Conservation (phyloP, 805 yeast species). For the Cyberlindnera maritima region DNA sequence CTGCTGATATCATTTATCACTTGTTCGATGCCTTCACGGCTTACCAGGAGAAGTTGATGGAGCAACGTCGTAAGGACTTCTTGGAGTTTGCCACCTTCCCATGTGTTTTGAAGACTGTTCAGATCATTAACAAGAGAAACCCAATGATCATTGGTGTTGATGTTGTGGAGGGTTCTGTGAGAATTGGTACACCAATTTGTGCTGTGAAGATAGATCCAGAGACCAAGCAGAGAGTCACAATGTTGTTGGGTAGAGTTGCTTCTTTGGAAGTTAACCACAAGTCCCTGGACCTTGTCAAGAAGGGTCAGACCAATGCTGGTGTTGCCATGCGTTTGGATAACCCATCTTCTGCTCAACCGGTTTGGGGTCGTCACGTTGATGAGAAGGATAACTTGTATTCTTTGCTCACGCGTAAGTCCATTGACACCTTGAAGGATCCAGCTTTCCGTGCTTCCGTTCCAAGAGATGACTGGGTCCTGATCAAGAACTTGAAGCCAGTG, state of each 20-base stretch:
- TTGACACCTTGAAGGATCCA: slow-evolving; percentile 96
- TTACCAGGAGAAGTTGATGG: slow-evolving; percentile 84
- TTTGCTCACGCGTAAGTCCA: slow-evolving; percentile 82
- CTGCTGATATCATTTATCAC: slow-evolving; percentile 95
- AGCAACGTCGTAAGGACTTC: slow-evolving; percentile 85
- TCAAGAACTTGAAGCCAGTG: slow-evolving; percentile 82
- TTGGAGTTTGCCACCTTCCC: slow-evolving; percentile 91
- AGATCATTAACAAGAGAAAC: slow-evolving; percentile 95
- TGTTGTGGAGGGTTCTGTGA: slow-evolving; percentile 84
- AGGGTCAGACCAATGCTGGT: slow-evolving; percentile 96
- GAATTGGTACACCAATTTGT: slow-evolving; percentile 93
- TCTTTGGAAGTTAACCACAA: slow-evolving; percentile 97
- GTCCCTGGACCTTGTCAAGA: slow-evolving; percentile 72
- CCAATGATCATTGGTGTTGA: slow-evolving; percentile 99
- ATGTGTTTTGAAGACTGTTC: slow-evolving; percentile 89
- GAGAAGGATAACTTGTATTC: slow-evolving; percentile 90
- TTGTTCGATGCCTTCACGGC: slow-evolving; percentile 92
- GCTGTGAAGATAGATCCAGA: slow-evolving; percentile 87
- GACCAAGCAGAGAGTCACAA: slow-evolving; percentile 68
- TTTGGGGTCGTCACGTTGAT: slow-evolving; percentile 99
- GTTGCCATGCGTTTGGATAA: slow-evolving; percentile 97
- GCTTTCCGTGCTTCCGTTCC: slow-evolving; percentile 94
- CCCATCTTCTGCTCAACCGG: slow-evolving; percentile 89
- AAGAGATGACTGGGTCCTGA: slow-evolving; percentile 92
- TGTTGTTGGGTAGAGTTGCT: slow-evolving; percentile 78